phyloP scores from a whole-genome alignment of 331 rosid genomes.

The Rosa hybrid region DNA sequence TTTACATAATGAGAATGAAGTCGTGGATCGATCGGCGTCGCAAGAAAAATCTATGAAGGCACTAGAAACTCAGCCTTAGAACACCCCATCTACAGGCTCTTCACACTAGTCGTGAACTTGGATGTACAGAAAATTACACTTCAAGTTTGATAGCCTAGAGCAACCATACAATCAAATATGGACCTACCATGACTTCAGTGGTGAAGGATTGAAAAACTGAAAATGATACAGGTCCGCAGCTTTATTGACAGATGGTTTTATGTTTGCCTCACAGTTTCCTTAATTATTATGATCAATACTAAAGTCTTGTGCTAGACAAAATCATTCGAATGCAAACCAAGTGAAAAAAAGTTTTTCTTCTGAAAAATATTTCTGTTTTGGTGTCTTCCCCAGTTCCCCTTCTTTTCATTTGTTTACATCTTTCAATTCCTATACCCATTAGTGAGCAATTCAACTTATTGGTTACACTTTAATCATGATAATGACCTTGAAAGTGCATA shows the following conservation, averaged over 20 bases:
- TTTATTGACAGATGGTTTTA: background rate
- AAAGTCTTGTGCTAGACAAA: constrained; percentile 6
- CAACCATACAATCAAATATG: background rate
- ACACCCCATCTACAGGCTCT: too few relatives aligned
- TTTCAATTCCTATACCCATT: background rate
- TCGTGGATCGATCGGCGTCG: too few relatives aligned
- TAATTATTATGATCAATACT: background rate
- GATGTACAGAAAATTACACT: too few relatives aligned
- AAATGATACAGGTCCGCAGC: background rate
- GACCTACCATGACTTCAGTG: background rate
- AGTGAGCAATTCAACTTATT: background rate
- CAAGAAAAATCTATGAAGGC: too few relatives aligned
- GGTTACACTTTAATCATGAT: background rate
- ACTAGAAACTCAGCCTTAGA: too few relatives aligned
- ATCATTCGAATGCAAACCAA: constrained; percentile 5
- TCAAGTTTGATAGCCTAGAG: background rate
- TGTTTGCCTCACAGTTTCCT: background rate
- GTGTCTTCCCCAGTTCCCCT: background rate
- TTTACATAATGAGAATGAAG: too few relatives aligned
- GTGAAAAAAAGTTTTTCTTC: background rate
- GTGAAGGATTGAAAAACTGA: background rate
- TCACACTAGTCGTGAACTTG: too few relatives aligned
- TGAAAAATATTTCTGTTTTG: background rate
- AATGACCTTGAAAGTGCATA: background rate
- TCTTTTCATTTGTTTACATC: background rate